These are phyloP conservation scores for Pisolithus thermaeus DNA, from an alignment of 1,284 basidiomycete species.

Conservation along the genomic window DNA sequence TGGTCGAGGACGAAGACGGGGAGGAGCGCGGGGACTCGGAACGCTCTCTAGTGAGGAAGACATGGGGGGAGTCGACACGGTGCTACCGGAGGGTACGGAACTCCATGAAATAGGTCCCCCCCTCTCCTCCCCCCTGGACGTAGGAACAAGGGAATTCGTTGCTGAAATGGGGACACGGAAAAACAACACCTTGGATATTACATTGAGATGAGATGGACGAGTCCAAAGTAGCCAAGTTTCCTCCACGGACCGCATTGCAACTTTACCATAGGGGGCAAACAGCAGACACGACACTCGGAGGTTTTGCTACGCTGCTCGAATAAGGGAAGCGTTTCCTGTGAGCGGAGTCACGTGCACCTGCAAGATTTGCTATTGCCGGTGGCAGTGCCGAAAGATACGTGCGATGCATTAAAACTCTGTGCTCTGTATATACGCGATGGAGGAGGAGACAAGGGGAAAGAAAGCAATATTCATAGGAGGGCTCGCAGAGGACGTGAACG, in stretches of 20 bases:
- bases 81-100: constrained; percentile 2
- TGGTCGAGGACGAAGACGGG: constrained; percentile 42
- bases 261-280: no score
- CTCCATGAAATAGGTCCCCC: constrained; percentile 9
- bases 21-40: constrained; percentile 22
- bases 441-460: constrained; percentile 74
- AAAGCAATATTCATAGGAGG: constrained; percentile 78
- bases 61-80: constrained; percentile 11
- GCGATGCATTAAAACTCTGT: background rate
- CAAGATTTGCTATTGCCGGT: background rate
- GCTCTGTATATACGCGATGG: constrained; percentile 38
- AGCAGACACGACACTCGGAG: no score
- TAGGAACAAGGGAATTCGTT: constrained; percentile 1
- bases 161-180: background rate
- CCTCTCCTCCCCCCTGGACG: background rate
- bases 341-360: no score
- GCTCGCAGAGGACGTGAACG: constrained; percentile 70
- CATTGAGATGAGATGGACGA: no score
- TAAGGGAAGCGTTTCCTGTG: no score
- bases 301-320: no score
- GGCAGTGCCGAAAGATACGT: background rate
- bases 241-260: no score
- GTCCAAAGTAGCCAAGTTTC: no score
- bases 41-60: constrained; percentile 26
- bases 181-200: no score